Conservation (phyloP, 148 eudicot species). For the Diospyros lotus region DNA sequence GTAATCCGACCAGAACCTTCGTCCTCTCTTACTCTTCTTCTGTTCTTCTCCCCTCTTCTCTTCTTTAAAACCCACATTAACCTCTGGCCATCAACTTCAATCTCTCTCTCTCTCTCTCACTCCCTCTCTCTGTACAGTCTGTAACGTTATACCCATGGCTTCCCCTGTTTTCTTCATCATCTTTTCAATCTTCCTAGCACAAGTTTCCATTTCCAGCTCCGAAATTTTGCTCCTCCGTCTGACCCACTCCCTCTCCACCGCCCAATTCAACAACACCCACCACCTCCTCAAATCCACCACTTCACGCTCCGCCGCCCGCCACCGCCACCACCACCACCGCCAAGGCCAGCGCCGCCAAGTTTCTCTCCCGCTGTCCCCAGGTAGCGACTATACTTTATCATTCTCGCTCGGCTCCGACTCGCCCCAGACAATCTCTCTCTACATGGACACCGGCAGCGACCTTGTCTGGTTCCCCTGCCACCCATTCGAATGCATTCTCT, state of each 20-base stretch:
- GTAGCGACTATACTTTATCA: conserved; percentile 76
- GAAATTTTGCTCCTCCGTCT: conserved; percentile 40
- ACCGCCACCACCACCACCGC: conserved; percentile 36
- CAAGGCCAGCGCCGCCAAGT: conserved; percentile 31
- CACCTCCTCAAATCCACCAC: conserved; percentile 80
- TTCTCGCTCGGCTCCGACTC: conserved; percentile 41
- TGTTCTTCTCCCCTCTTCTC: conserved; percentile 19
- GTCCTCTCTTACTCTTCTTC: no score
- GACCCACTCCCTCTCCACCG: conserved; percentile 52
- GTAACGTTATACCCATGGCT: conserved; percentile 19
- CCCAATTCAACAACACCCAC: conserved; percentile 42
- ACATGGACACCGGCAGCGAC: conserved; percentile 97
- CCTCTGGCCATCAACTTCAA: not conserved
- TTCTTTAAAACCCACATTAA: not conserved
- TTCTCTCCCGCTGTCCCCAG: conserved; percentile 82
- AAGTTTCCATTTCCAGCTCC: not conserved
- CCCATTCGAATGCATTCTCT: conserved; percentile 77
- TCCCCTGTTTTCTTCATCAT: conserved; percentile 22
- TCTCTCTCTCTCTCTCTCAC: not conserved
- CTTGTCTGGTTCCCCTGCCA: conserved; percentile 87
- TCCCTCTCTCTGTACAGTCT: not conserved
- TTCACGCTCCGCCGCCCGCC: conserved; percentile 46
- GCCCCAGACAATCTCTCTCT: conserved; percentile 49
- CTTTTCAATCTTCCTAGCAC: conserved; percentile 6
- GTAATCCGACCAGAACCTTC: no score